These are phyloP conservation scores for Penicillium sp. DNA, from an alignment of 2,329 filamentous ascomycete species.

Conservation along the genomic window DNA sequence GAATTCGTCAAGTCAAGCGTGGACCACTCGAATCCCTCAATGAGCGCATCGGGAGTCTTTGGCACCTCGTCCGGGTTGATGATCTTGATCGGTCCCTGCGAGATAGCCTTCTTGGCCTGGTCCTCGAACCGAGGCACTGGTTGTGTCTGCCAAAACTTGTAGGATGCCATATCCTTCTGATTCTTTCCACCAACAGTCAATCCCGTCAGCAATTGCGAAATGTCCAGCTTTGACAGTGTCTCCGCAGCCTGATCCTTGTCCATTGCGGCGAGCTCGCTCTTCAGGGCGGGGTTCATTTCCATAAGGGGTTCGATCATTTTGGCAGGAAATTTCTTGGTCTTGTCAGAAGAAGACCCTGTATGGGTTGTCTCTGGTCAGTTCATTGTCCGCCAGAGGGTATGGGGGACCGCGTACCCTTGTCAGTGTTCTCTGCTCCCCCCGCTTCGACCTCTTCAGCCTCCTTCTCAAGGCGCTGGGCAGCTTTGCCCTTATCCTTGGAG, in stretches of 20 bases:
- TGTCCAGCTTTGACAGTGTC: constrained; percentile 46
- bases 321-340: constrained; percentile 30
- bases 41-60: constrained; percentile 66
- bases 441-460: constrained; percentile 1
- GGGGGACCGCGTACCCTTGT: constrained; percentile 7
- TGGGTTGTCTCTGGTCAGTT: constrained; percentile 24
- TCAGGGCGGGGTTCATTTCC: constrained; percentile 56
- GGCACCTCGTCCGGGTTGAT: constrained; percentile 73
- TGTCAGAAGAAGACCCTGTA: constrained; percentile 16
- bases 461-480: constrained; percentile 19
- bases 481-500: constrained; percentile 34
- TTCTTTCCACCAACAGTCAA: constrained; percentile 74
- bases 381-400: neutral
- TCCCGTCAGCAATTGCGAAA: constrained; percentile 47
- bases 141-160: constrained; percentile 99
- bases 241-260: constrained; percentile 55
- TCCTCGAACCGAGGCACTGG: constrained; percentile 76
- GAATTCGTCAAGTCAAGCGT: constrained; percentile 78
- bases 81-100: constrained; percentile 78
- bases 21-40: constrained; percentile 89
- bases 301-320: constrained; percentile 40
- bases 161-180: constrained; percentile 89
- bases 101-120: constrained; percentile 47
- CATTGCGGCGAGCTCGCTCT: constrained; percentile 66
- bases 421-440: constrained; percentile 7